phyloP scores from a whole-genome alignment of 1,284 basidiomycete species.

The Xerocomus nothofagi region DNA sequence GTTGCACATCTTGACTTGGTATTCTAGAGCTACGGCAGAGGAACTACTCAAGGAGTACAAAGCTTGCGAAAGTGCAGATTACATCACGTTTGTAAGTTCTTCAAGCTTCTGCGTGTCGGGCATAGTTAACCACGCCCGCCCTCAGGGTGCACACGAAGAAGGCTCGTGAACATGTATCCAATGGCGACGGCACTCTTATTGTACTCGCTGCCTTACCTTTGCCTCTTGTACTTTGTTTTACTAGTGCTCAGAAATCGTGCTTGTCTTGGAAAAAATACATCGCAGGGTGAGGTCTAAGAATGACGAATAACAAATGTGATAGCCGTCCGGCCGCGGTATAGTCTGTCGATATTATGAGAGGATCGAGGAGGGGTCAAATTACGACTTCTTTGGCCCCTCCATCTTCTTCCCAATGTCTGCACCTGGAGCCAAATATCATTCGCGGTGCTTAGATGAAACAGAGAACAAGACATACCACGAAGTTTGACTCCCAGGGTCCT shows the following conservation, averaged over 20 bases:
- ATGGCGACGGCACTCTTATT: neutral
- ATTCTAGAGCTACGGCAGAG: slow-evolving; percentile 73
- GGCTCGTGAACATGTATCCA: slow-evolving; percentile 18
- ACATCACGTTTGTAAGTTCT: slow-evolving; percentile 72
- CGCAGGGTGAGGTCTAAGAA: slow-evolving; percentile 26
- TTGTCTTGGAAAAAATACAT: slow-evolving; percentile 25
- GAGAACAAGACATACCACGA: slow-evolving; percentile 58
- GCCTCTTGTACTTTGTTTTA: slow-evolving; percentile 9
- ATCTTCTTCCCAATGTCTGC: slow-evolving; percentile 80
- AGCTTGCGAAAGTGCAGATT: slow-evolving; percentile 89
- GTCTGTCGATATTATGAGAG: slow-evolving; percentile 21
- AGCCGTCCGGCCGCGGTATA: slow-evolving; percentile 16
- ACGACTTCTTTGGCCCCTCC: slow-evolving; percentile 73
- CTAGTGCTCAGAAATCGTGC: slow-evolving; percentile 2
- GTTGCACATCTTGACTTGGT: neutral
- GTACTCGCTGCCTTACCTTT: slow-evolving; percentile 1
- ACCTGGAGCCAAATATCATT: slow-evolving; percentile 42
- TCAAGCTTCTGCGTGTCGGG: neutral
- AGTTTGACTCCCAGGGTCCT: slow-evolving; percentile 89
- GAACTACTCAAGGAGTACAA: slow-evolving; percentile 90
- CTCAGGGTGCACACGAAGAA: slow-evolving; percentile 29
- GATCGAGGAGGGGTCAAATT: slow-evolving; percentile 40
- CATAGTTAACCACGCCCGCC: neutral
- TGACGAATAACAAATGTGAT: slow-evolving; percentile 12
- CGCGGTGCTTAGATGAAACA: neutral